Base-by-base conservation (phyloP, 1,284 basidiomycete genomes). In the Ceratobasidium sp. region DNA sequence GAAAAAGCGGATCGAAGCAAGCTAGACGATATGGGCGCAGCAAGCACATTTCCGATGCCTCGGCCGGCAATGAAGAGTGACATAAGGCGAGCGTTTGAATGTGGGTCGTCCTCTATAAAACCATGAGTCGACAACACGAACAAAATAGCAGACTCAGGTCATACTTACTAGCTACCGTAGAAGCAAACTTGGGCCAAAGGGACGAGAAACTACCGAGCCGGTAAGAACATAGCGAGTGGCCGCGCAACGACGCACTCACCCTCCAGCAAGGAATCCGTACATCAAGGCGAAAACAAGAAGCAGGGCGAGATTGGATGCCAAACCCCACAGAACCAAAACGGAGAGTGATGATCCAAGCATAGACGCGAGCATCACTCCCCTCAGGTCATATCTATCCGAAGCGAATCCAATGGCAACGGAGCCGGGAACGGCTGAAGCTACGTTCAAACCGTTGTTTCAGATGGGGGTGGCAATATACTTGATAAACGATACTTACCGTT, bases 261-360 rank as follows among this genome's bases (percentile, higher is more conserved):
- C 78, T 74, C 79, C 79, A 41, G 79, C 77, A 16, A 73, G 70
- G 55, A 80, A 80, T 2, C 79, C 79, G 50, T 79, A 80, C 14
- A 75, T 27, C 16, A 79, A 54, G 23, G 79, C 79, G 55, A 80
- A 80, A 10, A 71, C 50, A 2, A 77, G 35, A 27, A 80, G 67
- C 30, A 64, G 38, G 23, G 57, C 77, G 12, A 79, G 65, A 12
- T 78, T 70, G 7, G 71, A 64, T 27, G 79, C 70, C 20, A 80
- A 75, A 33, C 79, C 79, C 79, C 79, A 80, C 18, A 80, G 62
- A 20, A 80, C 20, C 18, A 80, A 64, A 14, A 78, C 71, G 6
- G 79, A 66, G 7, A 79, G 66, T n/a, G 79, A 77, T 3, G 78
- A 71, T n/a, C 79, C 77, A 20, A 79, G 48, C 52, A 79, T 80